phyloP scores from a whole-genome alignment of 192 early-diverging fungal genomes.

The Linnemannia exigua region DNA sequence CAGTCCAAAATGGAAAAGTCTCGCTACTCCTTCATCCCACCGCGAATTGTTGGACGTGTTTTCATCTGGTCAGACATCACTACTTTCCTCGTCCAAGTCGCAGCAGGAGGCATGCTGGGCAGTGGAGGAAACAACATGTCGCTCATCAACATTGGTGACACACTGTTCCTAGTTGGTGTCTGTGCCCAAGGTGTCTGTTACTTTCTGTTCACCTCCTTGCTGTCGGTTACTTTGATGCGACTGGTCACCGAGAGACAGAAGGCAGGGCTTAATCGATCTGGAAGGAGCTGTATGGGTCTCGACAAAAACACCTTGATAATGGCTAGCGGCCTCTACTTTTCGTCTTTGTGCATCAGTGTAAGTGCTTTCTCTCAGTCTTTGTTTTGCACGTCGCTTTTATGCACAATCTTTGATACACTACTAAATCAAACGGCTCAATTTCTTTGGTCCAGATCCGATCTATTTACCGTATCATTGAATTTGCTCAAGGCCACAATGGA shows the following conservation, averaged over 20 bases:
- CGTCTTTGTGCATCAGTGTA: conserved; percentile 42
- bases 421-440: not conserved
- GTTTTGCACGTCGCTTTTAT: not conserved
- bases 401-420: not conserved
- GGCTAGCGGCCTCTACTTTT: conserved; percentile 20
- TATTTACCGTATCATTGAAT: conserved; percentile 38
- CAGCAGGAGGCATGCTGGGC: conserved; percentile 28
- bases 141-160: conserved; percentile 22
- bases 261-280: not conserved
- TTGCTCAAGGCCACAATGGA: conserved; percentile 24
- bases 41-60: conserved; percentile 29
- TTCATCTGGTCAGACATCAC: conserved; percentile 28
- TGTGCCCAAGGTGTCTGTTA: conserved; percentile 31
- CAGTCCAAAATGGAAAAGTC: conserved; percentile 18
- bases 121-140: not conserved
- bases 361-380: not conserved
- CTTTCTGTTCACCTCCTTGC: conserved; percentile 18
- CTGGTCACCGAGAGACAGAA: conserved; percentile 18
- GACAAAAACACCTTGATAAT: not conserved
- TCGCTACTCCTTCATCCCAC: conserved; percentile 40
- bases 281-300: not conserved
- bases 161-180: conserved; percentile 35
- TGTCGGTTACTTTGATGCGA: conserved; percentile 14
- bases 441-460: conserved; percentile 22
- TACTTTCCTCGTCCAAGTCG: conserved; percentile 25